Evolutionary conservation across 257 asterid species (phyloP).

Genomic region (Jasminum sambac): DNA sequence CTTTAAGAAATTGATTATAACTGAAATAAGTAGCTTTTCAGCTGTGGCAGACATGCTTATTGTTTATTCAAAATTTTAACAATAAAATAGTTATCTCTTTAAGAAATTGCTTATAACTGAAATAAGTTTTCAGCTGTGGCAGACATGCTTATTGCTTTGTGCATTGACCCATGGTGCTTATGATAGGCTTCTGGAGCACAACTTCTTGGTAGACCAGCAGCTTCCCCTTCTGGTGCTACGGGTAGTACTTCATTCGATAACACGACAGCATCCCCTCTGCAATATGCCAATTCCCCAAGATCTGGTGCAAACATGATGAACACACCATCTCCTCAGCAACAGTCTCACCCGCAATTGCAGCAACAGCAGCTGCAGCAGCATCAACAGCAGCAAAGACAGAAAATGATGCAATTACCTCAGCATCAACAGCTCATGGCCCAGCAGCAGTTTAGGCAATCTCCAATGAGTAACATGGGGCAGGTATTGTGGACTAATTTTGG

Average conservation of each 20-base stretch:
- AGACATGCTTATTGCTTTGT: background rate
- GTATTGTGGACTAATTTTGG: conserved; percentile 34
- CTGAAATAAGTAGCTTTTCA: conserved; percentile 9
- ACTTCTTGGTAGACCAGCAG: conserved; percentile 76
- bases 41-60: background rate
- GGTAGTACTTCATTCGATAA: conserved; percentile 70
- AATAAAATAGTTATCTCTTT: too few species aligned
- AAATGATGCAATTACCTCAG: conserved; percentile 73
- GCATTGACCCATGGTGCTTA: conserved; percentile 26
- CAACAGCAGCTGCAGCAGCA: conserved; percentile 59
- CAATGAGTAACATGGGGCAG: conserved; percentile 86
- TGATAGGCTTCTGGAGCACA: conserved; percentile 76
- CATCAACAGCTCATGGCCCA: conserved; percentile 84
- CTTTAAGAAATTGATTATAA: background rate
- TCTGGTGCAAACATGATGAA: conserved; percentile 87
- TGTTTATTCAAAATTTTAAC: too few species aligned
- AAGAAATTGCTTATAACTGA: background rate
- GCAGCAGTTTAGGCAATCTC: conserved; percentile 76
- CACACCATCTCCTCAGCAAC: conserved; percentile 98
- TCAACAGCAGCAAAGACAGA: conserved; percentile 79
- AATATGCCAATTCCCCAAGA: conserved; percentile 90
- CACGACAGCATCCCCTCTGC: conserved; percentile 81
- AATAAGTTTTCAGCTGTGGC: background rate
- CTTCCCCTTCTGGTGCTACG: conserved; percentile 78
- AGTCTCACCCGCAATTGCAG: conserved; percentile 54